phyloP scores from a whole-genome alignment of 2,329 filamentous ascomycete genomes.

The Moelleriella libera region DNA sequence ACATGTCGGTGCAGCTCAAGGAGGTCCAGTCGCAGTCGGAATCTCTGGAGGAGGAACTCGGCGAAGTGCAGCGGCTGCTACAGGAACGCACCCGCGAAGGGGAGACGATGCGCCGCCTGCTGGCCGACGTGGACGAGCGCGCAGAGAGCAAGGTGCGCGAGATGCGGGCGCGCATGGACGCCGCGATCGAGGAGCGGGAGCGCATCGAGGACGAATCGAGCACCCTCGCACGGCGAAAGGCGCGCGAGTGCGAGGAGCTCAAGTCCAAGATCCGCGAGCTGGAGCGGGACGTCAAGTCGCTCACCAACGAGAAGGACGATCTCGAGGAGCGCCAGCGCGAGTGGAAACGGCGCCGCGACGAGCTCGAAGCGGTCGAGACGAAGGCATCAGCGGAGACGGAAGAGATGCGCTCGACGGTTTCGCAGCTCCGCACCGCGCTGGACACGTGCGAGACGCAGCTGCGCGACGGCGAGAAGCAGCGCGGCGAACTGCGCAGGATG shows the following conservation, averaged over 20 bases:
- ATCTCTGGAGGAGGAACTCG: slow-evolving; percentile 80
- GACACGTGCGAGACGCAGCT: slow-evolving; percentile 81
- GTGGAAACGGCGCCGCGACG: slow-evolving; percentile 58
- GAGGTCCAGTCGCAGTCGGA: slow-evolving; percentile 74
- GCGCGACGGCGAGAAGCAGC: slow-evolving; percentile 71
- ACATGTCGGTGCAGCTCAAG: slow-evolving; percentile 82
- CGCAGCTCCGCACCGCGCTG: slow-evolving; percentile 63
- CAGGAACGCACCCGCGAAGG: slow-evolving; percentile 80
- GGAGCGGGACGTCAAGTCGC: slow-evolving; percentile 59
- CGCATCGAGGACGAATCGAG: slow-evolving; percentile 82
- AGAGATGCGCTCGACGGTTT: slow-evolving; percentile 65
- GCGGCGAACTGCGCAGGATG: slow-evolving; percentile 56
- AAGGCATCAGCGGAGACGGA: slow-evolving; percentile 58
- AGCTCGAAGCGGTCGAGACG: slow-evolving; percentile 58
- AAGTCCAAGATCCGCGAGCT: slow-evolving; percentile 66
- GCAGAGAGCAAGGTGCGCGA: slow-evolving; percentile 74
- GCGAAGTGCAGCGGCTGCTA: slow-evolving; percentile 74
- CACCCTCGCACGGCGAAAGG: slow-evolving; percentile 58
- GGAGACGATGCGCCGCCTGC: slow-evolving; percentile 83
- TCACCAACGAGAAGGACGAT: slow-evolving; percentile 63
- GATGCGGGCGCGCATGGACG: slow-evolving; percentile 77
- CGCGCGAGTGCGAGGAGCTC: slow-evolving; percentile 77
- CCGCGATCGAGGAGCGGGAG: slow-evolving; percentile 87
- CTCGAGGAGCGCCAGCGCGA: slow-evolving; percentile 61
- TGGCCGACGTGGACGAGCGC: slow-evolving; percentile 74